phyloP scores from a whole-genome alignment of 2,329 filamentous ascomycete species.

The Pseudogymnoascus sp. region DNA sequence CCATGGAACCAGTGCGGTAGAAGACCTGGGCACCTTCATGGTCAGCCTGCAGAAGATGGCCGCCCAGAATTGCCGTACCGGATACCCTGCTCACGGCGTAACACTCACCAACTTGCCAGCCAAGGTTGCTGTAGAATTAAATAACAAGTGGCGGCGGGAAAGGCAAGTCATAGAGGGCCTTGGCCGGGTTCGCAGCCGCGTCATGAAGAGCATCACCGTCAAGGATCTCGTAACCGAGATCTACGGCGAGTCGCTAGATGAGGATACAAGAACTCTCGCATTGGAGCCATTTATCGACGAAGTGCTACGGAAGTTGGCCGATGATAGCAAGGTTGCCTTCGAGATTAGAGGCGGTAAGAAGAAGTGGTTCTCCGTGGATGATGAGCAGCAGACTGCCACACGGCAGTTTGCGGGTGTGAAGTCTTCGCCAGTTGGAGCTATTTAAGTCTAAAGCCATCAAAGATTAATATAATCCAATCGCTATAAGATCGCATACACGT shows the following conservation, averaged over 20 bases:
- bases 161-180: constrained; percentile 49
- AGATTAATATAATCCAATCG: no score
- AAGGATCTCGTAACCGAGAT: constrained; percentile 75
- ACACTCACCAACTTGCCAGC: constrained; percentile 60
- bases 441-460: not conserved
- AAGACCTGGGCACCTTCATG: constrained; percentile 62
- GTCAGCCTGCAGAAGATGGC: constrained; percentile 59
- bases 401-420: not conserved
- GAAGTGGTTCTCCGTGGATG: constrained; percentile 3
- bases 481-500: no score
- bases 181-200: constrained; percentile 11
- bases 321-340: constrained; percentile 54
- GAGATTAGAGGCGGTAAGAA: not conserved
- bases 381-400: not conserved
- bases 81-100: constrained; percentile 78
- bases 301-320: constrained; percentile 66
- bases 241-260: constrained; percentile 62
- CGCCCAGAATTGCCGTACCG: constrained; percentile 51
- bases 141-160: constrained; percentile 68
- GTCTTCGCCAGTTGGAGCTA: not conserved
- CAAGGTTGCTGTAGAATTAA: constrained; percentile 69
- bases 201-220: constrained; percentile 34
- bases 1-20: constrained; percentile 75
- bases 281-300: constrained; percentile 62
- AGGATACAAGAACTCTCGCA: constrained; percentile 56